A percentile compares a stretch with the other conserved stretches of the same genome.
These are phyloP conservation scores for Coemansia sp. DNA, from an alignment of 192 early-diverging fungal genomes.

Conservation along the genomic window DNA sequence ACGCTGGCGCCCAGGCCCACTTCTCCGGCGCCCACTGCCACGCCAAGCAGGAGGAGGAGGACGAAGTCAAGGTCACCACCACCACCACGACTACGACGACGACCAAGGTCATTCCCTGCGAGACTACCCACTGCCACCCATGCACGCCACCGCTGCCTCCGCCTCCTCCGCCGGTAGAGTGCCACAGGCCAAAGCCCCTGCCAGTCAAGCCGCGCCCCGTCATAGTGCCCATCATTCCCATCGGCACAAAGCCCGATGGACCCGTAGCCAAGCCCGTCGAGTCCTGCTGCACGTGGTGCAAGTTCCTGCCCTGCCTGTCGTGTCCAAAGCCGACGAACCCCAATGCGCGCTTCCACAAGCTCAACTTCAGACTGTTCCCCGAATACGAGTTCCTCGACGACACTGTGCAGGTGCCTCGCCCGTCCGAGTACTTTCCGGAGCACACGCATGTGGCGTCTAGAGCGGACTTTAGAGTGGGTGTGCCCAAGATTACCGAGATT, in stretches of 20 bases:
- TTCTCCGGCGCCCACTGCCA: constrained; percentile 30
- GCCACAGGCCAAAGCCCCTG: constrained; percentile 11
- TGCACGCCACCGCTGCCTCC: not conserved
- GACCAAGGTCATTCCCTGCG: constrained; percentile 20
- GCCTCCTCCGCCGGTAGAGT: constrained; percentile 5
- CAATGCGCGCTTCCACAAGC: constrained; percentile 44
- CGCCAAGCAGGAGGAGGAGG: constrained; percentile 26
- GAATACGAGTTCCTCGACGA: constrained; percentile 54
- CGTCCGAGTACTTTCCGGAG: constrained; percentile 44
- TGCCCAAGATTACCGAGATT: constrained; percentile 26
- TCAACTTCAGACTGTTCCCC: constrained; percentile 45
- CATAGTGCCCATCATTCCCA: constrained; percentile 14
- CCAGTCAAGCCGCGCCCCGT: constrained; percentile 3
- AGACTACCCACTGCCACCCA: constrained; percentile 6
- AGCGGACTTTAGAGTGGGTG: constrained; percentile 26
- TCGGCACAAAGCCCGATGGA: constrained; percentile 26
- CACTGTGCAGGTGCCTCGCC: constrained; percentile 17
- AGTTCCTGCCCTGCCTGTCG: constrained; percentile 43
- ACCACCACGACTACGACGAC: constrained; percentile 40
- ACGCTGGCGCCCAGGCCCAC: constrained; percentile 22
- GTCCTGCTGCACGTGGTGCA: constrained; percentile 53
- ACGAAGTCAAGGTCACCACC: constrained; percentile 30
- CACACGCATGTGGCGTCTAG: constrained; percentile 43
- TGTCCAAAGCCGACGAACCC: constrained; percentile 48
- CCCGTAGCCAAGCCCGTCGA: constrained; percentile 21